Percentiles rank a stretch among this genome's conserved stretches.
Evolutionary conservation across 2,329 filamentous ascomycete genomes (phyloP).

Genomic region (Taxawa tesnikishii): DNA sequence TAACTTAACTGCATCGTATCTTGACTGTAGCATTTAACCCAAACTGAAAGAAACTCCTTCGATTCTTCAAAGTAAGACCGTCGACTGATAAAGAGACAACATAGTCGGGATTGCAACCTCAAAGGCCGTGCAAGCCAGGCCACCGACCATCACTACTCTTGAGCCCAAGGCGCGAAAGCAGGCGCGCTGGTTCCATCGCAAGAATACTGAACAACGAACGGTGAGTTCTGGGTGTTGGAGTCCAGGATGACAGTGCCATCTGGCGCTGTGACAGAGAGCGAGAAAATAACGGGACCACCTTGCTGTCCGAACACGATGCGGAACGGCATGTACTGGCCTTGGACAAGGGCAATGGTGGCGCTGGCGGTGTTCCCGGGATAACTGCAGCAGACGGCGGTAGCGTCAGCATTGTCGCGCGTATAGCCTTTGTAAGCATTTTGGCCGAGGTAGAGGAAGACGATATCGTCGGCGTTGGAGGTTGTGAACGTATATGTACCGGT

Average conservation of each 20-base stretch:
- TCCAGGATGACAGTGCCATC: constrained; percentile 4
- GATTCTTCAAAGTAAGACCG: too few species aligned
- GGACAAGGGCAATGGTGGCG: background rate
- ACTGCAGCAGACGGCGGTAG: background rate
- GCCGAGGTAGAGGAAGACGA: constrained; percentile 13
- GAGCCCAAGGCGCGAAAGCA: too few species aligned
- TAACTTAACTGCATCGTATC: too few species aligned
- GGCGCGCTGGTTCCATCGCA: constrained; percentile 5
- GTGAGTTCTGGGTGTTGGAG: constrained; percentile 3
- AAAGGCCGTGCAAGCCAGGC: too few species aligned
- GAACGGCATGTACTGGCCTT: constrained; percentile 5
- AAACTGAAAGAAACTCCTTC: too few species aligned
- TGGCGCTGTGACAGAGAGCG: constrained; percentile 3
- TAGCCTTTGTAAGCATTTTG: constrained; percentile 10
- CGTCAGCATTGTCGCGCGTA: constrained; percentile 9
- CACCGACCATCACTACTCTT: too few species aligned
- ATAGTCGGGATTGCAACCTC: too few species aligned
- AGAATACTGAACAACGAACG: constrained; percentile 5
- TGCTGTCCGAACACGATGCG: constrained; percentile 5
- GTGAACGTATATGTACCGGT: constrained; percentile 14
- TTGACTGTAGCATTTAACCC: too few species aligned
- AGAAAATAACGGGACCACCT: background rate
- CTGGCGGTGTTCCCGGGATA: background rate
- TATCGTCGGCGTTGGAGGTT: constrained; percentile 11
- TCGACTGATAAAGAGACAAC: too few species aligned